These are phyloP conservation scores for Mycena haematopus DNA, from an alignment of 768 basidiomycete genomes.

Conservation along the genomic window DNA sequence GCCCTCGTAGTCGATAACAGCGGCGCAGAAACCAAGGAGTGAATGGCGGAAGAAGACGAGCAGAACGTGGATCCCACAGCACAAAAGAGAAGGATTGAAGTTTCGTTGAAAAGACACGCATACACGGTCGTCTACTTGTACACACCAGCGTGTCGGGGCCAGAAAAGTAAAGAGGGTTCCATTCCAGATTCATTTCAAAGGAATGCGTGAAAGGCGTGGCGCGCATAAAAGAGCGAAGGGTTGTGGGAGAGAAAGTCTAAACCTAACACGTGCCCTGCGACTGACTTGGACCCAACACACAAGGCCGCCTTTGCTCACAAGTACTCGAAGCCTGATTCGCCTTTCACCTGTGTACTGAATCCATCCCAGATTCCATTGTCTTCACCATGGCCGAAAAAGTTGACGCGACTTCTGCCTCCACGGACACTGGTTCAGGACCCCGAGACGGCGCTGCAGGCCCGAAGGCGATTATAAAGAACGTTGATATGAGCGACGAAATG, in stretches of 20 bases:
- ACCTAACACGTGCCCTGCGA: not conserved
- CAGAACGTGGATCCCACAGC: not conserved
- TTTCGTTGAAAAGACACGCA: not conserved
- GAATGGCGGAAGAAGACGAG: slow-evolving; percentile 11
- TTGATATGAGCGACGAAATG: slow-evolving; percentile 97
- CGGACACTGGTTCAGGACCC: slow-evolving; percentile 55
- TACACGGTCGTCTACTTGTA: not conserved
- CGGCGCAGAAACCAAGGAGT: slow-evolving; percentile 9
- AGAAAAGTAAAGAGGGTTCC: not conserved
- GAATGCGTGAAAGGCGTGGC: slow-evolving; percentile 9
- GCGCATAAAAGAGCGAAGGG: not conserved
- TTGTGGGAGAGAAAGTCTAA: not conserved
- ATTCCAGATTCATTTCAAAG: not conserved
- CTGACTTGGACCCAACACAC: no score
- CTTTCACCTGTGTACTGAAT: not conserved
- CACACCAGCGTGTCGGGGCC: not conserved
- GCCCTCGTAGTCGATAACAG: not conserved
- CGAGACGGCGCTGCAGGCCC: slow-evolving; percentile 50
- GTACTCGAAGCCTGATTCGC: not conserved
- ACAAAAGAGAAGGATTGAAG: not conserved
- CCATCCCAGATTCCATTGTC: slow-evolving; percentile 3
- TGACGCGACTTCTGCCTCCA: slow-evolving; percentile 64
- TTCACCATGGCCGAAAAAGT: slow-evolving; percentile 59
- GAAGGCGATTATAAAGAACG: slow-evolving; percentile 94
- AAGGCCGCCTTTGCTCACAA: not conserved